These are phyloP conservation scores for Claviceps sp. DNA, from an alignment of 2,329 filamentous ascomycete species.

Conservation along the genomic window DNA sequence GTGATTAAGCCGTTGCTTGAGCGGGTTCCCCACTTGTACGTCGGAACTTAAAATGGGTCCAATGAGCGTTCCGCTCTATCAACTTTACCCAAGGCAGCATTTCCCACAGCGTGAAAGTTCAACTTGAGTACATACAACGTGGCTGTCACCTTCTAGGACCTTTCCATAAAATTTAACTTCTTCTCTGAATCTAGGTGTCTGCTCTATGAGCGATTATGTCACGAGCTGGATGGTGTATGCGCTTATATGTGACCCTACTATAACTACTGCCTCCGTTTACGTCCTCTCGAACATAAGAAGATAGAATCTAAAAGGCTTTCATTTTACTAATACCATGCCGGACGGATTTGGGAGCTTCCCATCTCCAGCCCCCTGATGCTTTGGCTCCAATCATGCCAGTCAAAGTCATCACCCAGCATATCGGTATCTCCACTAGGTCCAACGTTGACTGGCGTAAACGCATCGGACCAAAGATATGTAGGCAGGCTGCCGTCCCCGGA, in stretches of 20 bases:
- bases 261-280: too few relatives aligned
- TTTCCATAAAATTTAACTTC: too few relatives aligned
- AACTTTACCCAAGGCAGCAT: too few relatives aligned
- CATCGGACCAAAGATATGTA: conserved; percentile 29
- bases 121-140: too few relatives aligned
- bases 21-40: not conserved
- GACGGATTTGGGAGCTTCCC: conserved; percentile 12
- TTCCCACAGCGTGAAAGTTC: too few relatives aligned
- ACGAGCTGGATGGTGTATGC: too few relatives aligned
- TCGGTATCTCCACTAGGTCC: conserved; percentile 21
- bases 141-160: too few relatives aligned
- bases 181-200: too few relatives aligned
- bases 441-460: conserved; percentile 17
- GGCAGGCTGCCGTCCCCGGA: conserved; percentile 22
- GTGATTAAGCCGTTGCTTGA: not conserved
- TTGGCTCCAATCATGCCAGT: conserved; percentile 37
- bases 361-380: conserved; percentile 26
- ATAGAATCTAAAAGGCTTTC: not conserved
- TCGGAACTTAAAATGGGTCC: not conserved
- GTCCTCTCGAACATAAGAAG: too few relatives aligned
- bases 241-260: too few relatives aligned
- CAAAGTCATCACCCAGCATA: conserved; percentile 29
- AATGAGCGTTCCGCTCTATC: too few relatives aligned
- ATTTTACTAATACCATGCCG: conserved; percentile 10
- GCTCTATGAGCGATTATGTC: too few relatives aligned